Evolutionary conservation across 2,329 filamentous ascomycete genomes (phyloP), one percentile per base, ranked within the genome.

Genomic region (Grosmannia clavigera): DNA sequence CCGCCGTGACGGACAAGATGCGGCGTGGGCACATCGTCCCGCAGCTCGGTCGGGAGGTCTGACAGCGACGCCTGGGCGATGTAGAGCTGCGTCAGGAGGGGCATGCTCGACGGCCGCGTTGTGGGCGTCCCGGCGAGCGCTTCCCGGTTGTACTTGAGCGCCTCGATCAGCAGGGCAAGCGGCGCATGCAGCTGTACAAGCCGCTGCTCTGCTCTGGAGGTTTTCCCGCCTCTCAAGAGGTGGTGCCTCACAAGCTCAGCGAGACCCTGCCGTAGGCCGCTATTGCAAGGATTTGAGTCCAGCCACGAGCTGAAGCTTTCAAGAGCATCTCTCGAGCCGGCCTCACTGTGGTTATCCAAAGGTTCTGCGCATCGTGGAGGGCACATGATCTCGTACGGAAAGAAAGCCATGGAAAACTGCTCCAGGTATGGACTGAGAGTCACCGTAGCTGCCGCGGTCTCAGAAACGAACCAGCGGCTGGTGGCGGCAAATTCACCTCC

Each of bases 1-100:
- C 88, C 88, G 1, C 82, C 79, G 7, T 75, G 69, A 3, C 68
- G 70, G 3, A 95, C 83, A 4, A 92, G 67, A 0, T 76, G 69
- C 0, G 91, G 92, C 0, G 80, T 79, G 0, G 86, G 85, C 0
- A 96, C 70, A 66, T 95, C 89, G 3, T 76, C 69, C 60, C 77
- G 80, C 1, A 96, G 72, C 1, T 72, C 64, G 0, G 66, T 58
- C 0, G 92, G 91, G 0, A 97, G 79, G 60, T 87, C 81, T 4
- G 77, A 68, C 2, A 96, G 77, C 38, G 86, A 78, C 16, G 85
- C 87, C 73, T 97, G 94, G 0, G 92, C 92, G 58, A 97, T 85
- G 70, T 97, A 97, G 3, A 96, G 76, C n/a, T 77, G 72, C 2
- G 59, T 70, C 56, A 70, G 60, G 14, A 50, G 7, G n/a, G 50